Conservation (phyloP, 805 yeast genomes). For the Cyberlindnera mycetangii region DNA sequence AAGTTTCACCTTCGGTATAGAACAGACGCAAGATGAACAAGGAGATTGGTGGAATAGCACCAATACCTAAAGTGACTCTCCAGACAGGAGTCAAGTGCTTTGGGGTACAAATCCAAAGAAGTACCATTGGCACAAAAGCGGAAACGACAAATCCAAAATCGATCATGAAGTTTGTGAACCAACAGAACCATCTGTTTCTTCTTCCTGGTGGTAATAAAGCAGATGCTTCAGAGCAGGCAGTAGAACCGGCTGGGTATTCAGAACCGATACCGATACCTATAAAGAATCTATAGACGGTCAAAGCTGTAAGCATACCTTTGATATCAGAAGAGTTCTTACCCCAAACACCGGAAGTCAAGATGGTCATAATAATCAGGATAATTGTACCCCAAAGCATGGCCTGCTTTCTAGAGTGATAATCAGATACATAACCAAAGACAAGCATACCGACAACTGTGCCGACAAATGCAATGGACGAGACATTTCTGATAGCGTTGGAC, state of each 20-base stretch:
- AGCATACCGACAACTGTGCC: slow-evolving; percentile 91
- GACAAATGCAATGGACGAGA: slow-evolving; percentile 84
- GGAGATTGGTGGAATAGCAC: slow-evolving; percentile 82
- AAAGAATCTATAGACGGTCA: slow-evolving; percentile 82
- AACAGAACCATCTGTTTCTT: slow-evolving; percentile 83
- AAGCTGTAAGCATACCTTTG: slow-evolving; percentile 76
- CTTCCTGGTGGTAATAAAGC: slow-evolving; percentile 73
- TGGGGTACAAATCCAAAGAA: slow-evolving; percentile 76
- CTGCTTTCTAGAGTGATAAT: slow-evolving; percentile 71
- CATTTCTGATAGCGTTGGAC: slow-evolving; percentile 73
- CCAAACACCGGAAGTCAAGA: slow-evolving; percentile 85
- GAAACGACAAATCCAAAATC: slow-evolving; percentile 83
- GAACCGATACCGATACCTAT: slow-evolving; percentile 93
- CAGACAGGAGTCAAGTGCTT: slow-evolving; percentile 78
- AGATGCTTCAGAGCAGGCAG: slow-evolving; percentile 91
- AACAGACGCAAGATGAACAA: slow-evolving; percentile 75
- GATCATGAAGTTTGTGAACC: slow-evolving; percentile 88
- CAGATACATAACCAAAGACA: slow-evolving; percentile 76
- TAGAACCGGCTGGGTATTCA: slow-evolving; percentile 92
- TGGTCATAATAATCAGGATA: slow-evolving; percentile 72
- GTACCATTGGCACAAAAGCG: slow-evolving; percentile 81
- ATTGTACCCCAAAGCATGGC: slow-evolving; percentile 81
- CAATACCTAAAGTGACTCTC: slow-evolving; percentile 88
- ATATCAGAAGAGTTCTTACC: slow-evolving; percentile 47
- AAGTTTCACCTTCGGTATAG: slow-evolving; percentile 71